These are phyloP conservation scores for Coffea eugenioides DNA, from an alignment of 257 asterid genomes.

Conservation along the genomic window DNA sequence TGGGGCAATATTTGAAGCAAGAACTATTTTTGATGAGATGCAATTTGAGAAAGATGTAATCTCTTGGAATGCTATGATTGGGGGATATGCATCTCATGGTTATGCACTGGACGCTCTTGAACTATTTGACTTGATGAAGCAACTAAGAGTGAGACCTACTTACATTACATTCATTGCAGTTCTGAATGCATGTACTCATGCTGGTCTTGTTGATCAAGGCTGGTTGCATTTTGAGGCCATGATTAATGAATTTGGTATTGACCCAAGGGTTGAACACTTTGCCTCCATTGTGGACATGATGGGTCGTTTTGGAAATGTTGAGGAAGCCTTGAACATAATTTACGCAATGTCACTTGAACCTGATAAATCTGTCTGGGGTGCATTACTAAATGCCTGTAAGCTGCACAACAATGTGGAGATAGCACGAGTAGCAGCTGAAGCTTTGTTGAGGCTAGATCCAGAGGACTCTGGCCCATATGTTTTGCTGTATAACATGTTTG, in stretches of 20 bases:
- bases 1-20: conserved; percentile 79
- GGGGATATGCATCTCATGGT: conserved; percentile 81
- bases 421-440: conserved; percentile 69
- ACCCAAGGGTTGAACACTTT: conserved; percentile 71
- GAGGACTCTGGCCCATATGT: conserved; percentile 76
- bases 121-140: conserved; percentile 71
- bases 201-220: conserved; percentile 73
- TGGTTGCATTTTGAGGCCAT: conserved; percentile 57
- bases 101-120: conserved; percentile 59
- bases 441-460: conserved; percentile 65
- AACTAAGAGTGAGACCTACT: conserved; percentile 51
- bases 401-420: conserved; percentile 59
- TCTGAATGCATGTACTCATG: conserved; percentile 77
- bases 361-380: conserved; percentile 88
- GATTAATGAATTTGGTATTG: conserved; percentile 61
- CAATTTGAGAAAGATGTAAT: conserved; percentile 51
- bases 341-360: conserved; percentile 57
- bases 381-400: conserved; percentile 74
- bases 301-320: conserved; percentile 62
- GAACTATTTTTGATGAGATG: conserved; percentile 55
- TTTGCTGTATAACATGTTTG: conserved; percentile 65
- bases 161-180: conserved; percentile 74
- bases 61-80: conserved; percentile 93
- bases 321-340: conserved; percentile 69
- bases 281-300: conserved; percentile 76